phyloP scores from a whole-genome alignment of 495 filamentous ascomycete species.

The Tuber indicum region DNA sequence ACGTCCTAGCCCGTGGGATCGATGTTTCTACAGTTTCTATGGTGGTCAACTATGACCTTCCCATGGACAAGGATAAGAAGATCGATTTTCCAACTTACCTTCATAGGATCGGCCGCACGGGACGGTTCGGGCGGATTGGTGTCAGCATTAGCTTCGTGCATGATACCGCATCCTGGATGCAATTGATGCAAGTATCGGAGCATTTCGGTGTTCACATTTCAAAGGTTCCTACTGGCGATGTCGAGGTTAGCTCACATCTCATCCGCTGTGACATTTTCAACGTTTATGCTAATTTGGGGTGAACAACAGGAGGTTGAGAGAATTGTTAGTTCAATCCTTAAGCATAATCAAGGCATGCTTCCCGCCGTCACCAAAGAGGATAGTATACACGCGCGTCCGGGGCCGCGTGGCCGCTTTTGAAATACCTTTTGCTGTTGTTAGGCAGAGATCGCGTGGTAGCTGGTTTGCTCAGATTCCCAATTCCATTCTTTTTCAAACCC shows the following conservation, averaged over 20 bases:
- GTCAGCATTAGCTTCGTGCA: constrained; percentile 87
- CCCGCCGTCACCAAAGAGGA: not conserved
- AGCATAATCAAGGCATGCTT: constrained; percentile 14
- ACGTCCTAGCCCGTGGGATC: constrained; percentile 91
- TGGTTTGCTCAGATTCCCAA: not conserved
- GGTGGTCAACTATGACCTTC: constrained; percentile 89
- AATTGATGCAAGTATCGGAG: constrained; percentile 66
- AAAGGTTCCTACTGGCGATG: constrained; percentile 36
- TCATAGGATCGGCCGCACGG: constrained; percentile 94
- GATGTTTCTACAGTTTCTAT: constrained; percentile 96
- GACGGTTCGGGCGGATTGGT: constrained; percentile 91
- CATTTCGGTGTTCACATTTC: constrained; percentile 36
- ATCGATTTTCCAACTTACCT: constrained; percentile 91
- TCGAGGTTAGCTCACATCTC: constrained; percentile 29
- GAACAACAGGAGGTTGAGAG: constrained; percentile 33
- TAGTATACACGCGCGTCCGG: not conserved
- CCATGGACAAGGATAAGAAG: constrained; percentile 47
- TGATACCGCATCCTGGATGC: constrained; percentile 64
- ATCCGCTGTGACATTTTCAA: not conserved
- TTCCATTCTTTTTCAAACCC: not conserved
- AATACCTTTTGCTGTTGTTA: not conserved
- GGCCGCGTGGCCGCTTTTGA: not conserved
- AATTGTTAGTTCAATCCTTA: constrained; percentile 33
- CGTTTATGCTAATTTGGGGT: not conserved
- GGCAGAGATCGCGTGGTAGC: not conserved